Percentiles rank a stretch among this genome's conserved stretches.
These are phyloP conservation scores for Phytophthora palmivora DNA, from an alignment of 352 stramenopile species.

Conservation along the genomic window DNA sequence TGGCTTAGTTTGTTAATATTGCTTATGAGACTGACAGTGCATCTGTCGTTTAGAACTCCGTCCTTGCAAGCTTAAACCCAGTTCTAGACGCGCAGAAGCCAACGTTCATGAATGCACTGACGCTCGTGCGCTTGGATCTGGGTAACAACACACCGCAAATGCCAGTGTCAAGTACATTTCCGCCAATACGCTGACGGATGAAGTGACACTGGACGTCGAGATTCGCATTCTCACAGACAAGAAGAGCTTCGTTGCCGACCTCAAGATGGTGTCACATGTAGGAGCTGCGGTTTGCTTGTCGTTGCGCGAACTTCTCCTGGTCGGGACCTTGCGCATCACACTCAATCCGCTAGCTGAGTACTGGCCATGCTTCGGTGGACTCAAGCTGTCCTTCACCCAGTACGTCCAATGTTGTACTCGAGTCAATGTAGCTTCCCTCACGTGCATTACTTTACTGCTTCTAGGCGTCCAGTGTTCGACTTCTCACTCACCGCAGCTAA, in stretches of 20 bases:
- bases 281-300: conserved; percentile 65
- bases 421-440: background rate
- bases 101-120: conserved; percentile 72
- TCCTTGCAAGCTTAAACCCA: conserved; percentile 66
- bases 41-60: conserved; percentile 57
- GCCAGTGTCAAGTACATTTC: conserved; percentile 77
- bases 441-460: background rate
- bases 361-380: conserved; percentile 78
- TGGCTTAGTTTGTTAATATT: background rate
- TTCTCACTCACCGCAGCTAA: conserved; percentile 84
- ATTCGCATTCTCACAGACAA: conserved; percentile 71
- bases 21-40: background rate
- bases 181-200: conserved; percentile 58
- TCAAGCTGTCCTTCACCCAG: conserved; percentile 80
- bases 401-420: conserved; percentile 22
- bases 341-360: conserved; percentile 66
- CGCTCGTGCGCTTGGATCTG: conserved; percentile 64
- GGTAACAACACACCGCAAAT: conserved; percentile 61
- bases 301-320: conserved; percentile 71
- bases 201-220: conserved; percentile 77
- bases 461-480: conserved; percentile 71
- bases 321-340: conserved; percentile 76
- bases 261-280: conserved; percentile 72
- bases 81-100: conserved; percentile 66
- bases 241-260: conserved; percentile 62